A percentile compares a stretch with the other conserved stretches of the same genome.
These are phyloP conservation scores for Flaveria robusta DNA, from an alignment of 129 eudicot genomes.

Conservation along the genomic window DNA sequence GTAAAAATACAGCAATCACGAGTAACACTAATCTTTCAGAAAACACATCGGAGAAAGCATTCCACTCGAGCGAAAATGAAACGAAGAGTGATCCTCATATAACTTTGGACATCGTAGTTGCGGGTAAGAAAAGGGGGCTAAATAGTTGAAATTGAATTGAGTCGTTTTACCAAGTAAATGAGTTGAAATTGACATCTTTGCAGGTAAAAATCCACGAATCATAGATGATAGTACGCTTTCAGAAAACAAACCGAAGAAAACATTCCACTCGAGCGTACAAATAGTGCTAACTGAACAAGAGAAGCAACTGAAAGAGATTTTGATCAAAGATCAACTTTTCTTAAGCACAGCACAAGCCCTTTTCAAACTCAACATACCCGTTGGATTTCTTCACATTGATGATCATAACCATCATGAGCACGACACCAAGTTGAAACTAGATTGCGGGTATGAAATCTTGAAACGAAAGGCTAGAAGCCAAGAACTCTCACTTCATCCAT, in stretches of 20 bases:
- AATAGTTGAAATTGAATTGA: not conserved
- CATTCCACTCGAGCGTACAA: slow-evolving; percentile 32
- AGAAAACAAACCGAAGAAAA: slow-evolving; percentile 36
- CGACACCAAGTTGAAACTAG: slow-evolving; percentile 51
- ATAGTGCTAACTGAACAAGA: slow-evolving; percentile 66
- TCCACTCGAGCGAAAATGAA: slow-evolving; percentile 1
- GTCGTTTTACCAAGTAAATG: not conserved
- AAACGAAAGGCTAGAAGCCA: slow-evolving; percentile 71
- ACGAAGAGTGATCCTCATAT: not conserved
- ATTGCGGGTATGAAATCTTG: slow-evolving; percentile 72
- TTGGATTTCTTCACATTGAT: slow-evolving; percentile 54
- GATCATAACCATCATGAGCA: slow-evolving; percentile 42
- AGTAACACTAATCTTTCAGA: no score
- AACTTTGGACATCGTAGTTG: slow-evolving; percentile 20
- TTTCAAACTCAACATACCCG: slow-evolving; percentile 76
- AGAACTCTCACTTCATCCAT: slow-evolving; percentile 49
- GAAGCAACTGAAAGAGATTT: slow-evolving; percentile 64
- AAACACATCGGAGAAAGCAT: not conserved
- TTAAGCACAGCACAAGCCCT: slow-evolving; percentile 87
- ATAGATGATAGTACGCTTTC: not conserved
- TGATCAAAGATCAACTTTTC: slow-evolving; percentile 69
- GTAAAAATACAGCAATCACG: no score
- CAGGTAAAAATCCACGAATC: slow-evolving; percentile 30
- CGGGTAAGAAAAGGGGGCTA: slow-evolving; percentile 1
- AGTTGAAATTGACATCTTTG: not conserved